Evolutionary conservation across 202 grass and related monocot species (phyloP), one percentile per base, ranked within the genome.

Genomic region (Brachypodium distachyon): DNA sequence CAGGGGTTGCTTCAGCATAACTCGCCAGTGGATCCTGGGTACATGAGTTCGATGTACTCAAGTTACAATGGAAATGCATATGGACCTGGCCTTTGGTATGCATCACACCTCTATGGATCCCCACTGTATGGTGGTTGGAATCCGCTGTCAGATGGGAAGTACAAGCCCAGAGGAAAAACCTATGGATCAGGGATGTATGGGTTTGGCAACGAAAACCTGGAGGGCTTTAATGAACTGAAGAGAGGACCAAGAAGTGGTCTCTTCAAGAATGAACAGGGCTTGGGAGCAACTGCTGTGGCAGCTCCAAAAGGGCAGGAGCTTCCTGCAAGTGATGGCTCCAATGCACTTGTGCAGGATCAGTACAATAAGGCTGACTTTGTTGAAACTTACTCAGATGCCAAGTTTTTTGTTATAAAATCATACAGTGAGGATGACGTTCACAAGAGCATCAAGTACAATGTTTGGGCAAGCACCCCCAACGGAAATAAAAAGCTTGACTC

Each of bases 371-470:
- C 74, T 74, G 86, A 96, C 41, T 96, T 96, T 80, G 42, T 26
- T 49, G 86, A 87, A 50, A 85, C 73, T 57, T 92, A 85, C 70
- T 67, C 69, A 22, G 83, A 82, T 82, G 92, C 92, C 44, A 96
- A 76, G 40, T 89, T 91, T 60, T 95, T 95, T 55, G 72, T 95
- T 47, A 95, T 95, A 55, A 95, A 95, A 61, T 95, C 92, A 18
- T 95, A 89, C 63, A 95, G 85, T 39, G 92, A 95, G 69, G 89
- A 91, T 77, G 93, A 96, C 33, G 81, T 96, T 51, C 90, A 87
- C 83, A 92, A 96, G 66, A 86, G 93, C 60, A 85, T 95, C 43
- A 95, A 95, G 43, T 91, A 91, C 77, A 89, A 78, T 82, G 86
- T 95, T 63, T 95, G 92, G 92, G 87, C 89, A 51, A 95, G 92